Conservation (phyloP, 441 rosid genomes). For the Pelargonium fulgidum region DNA sequence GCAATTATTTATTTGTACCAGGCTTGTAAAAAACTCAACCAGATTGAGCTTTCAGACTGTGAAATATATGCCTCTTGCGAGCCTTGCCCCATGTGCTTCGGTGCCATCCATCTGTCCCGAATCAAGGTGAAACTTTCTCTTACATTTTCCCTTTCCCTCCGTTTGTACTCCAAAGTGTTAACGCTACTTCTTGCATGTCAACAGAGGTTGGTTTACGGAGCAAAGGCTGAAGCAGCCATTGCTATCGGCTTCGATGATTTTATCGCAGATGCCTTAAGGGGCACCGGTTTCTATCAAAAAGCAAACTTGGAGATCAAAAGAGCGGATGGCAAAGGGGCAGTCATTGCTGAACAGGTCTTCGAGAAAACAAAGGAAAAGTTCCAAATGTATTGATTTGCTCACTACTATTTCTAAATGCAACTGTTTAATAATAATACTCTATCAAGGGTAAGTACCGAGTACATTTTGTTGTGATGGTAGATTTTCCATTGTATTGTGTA, state of each 20-base stretch:
- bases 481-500: too few relatives aligned
- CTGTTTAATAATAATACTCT: too few relatives aligned
- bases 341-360: conserved; percentile 71
- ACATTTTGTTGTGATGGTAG: not conserved
- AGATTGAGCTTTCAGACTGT: conserved; percentile 74
- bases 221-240: conserved; percentile 79
- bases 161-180: not conserved
- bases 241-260: conserved; percentile 70
- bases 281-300: conserved; percentile 75
- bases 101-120: conserved; percentile 87
- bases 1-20: conserved; percentile 16
- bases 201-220: conserved; percentile 75
- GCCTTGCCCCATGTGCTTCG: conserved; percentile 97
- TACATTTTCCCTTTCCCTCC: too few relatives aligned
- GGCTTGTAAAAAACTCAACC: conserved; percentile 89
- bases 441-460: not conserved
- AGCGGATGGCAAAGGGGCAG: conserved; percentile 76
- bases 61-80: conserved; percentile 90
- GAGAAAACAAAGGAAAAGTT: conserved; percentile 71
- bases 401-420: too few relatives aligned
- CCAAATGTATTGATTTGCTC: conserved; percentile 44
- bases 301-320: conserved; percentile 62
- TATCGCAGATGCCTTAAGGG: conserved; percentile 71
- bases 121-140: conserved; percentile 43
- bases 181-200: not conserved